Percentiles rank a stretch among this genome's conserved stretches.
These are phyloP conservation scores for Saccharomycopsis microspora DNA, from an alignment of 805 yeast genomes.

Conservation along the genomic window DNA sequence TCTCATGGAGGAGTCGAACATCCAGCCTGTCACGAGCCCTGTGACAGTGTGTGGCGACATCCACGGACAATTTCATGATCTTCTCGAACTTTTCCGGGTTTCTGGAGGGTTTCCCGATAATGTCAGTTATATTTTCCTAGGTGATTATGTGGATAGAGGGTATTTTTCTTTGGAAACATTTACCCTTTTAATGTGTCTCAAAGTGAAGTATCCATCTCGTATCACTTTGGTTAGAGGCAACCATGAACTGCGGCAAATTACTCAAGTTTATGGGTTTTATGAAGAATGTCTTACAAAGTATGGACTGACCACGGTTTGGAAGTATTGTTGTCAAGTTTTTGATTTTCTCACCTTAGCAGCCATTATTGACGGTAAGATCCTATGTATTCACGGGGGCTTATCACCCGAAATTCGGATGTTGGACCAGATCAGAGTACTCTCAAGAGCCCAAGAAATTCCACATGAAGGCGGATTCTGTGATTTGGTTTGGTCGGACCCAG, in stretches of 20 bases:
- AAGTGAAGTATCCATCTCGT: constrained; percentile 76
- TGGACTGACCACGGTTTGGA: constrained; percentile 93
- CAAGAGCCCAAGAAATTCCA: constrained; percentile 96
- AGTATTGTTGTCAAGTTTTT: constrained; percentile 91
- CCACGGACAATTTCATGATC: constrained; percentile 96
- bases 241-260: constrained; percentile 93
- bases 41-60: constrained; percentile 96
- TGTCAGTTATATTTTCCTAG: constrained; percentile 75
- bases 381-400: constrained; percentile 96
- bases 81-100: constrained; percentile 78
- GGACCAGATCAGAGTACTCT: constrained; percentile 88
- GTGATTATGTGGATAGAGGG: constrained; percentile 98
- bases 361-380: constrained; percentile 83
- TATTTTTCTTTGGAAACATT: constrained; percentile 90
- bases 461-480: constrained; percentile 99
- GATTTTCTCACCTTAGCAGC: constrained; percentile 93
- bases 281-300: constrained; percentile 91
- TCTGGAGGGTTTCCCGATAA: constrained; percentile 88
- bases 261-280: constrained; percentile 97
- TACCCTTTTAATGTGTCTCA: constrained; percentile 85
- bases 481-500: constrained; percentile 96
- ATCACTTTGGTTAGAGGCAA: constrained; percentile 94
- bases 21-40: constrained; percentile 87
- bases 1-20: constrained; percentile 90
- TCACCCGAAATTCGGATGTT: constrained; percentile 96